Conservation (phyloP, 208 protist species). For the Crithidia thermophila region DNA sequence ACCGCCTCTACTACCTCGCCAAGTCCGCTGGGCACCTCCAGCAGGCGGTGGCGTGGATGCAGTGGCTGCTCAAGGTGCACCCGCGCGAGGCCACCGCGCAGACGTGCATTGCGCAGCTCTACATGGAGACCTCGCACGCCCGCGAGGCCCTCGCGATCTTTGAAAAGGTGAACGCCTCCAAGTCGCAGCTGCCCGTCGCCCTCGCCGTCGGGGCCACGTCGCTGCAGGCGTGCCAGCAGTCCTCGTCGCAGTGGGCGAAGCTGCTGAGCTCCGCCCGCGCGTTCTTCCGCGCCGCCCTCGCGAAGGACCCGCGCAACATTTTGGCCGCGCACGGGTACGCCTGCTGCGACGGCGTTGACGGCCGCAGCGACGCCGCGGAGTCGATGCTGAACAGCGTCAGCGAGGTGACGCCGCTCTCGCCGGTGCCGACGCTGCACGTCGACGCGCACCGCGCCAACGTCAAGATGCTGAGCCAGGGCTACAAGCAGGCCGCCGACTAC, state of each 20-base stretch:
- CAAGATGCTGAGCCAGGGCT: conserved; percentile 71
- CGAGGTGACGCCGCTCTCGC: conserved; percentile 65
- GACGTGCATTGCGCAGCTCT: conserved; percentile 54
- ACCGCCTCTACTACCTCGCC: conserved; percentile 73
- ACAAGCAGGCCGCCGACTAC: conserved; percentile 84
- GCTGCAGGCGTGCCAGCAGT: conserved; percentile 71
- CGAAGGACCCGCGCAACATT: conserved; percentile 69
- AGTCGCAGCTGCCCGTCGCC: conserved; percentile 44
- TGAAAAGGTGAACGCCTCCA: conserved; percentile 30
- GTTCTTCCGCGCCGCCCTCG: conserved; percentile 62
- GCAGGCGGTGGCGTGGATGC: conserved; percentile 84
- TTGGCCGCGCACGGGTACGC: conserved; percentile 82
- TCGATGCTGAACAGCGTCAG: conserved; percentile 74
- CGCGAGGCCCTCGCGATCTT: conserved; percentile 54
- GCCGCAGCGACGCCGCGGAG: conserved; percentile 59
- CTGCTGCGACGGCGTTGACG: conserved; percentile 79
- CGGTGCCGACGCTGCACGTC: conserved; percentile 47
- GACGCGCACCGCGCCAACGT: conserved; percentile 76
- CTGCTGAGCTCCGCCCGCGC: conserved; percentile 46
- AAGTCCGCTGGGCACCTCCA: conserved; percentile 48
- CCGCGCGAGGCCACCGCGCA: conserved; percentile 59
- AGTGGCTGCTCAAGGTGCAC: conserved; percentile 69
- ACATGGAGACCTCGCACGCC: conserved; percentile 57
- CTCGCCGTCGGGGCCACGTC: conserved; percentile 68
- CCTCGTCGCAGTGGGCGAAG: conserved; percentile 41